Evolutionary conservation across 129 eudicot genomes (phyloP), one percentile per base, ranked within the genome.

Genomic region (Mikania micrantha): DNA sequence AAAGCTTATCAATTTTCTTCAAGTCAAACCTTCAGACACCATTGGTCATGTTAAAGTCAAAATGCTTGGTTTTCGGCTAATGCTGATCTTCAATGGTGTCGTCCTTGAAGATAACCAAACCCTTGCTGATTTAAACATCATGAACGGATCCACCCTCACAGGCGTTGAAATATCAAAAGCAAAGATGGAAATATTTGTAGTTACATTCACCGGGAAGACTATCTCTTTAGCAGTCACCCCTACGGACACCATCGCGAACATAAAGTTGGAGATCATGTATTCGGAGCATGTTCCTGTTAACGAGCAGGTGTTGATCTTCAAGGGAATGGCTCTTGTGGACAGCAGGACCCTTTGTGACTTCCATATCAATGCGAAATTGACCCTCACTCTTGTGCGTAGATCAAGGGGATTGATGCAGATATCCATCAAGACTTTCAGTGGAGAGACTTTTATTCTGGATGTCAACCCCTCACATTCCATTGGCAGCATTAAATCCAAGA

Each of bases 301-400:
- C 36, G 52, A 69, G 65, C 74, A 69, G 65, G 44, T 61, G 34
- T n/a, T 69, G 21, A 53, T 53, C 21, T 53, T 54, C 41, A 62
- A 44, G 9, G 35, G 49, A 44, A 36, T 32, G 65, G 64, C 35
- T 44, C 74, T 69, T 22, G 52, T 17, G 47, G 65, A 69, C 28
- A 62, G 40, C 7, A 9, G 64, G 1, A 69, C 54, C 5, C 64
- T 54, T 15, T 27, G 25, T 11, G 74, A 69, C 44, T 53, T 52
- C 45, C 57, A 69, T 17, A 69, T 53, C 65, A 61, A 52, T 19
- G 31, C 25, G 63, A 47, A 69, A 60, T 54, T 65, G 0, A 69
- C 52, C 58, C 52, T 69, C 7, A 61, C 12, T 6, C 65, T 69
- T 21, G 49, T 38, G 25, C 65, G 52, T 11, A 40, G 3, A 40